Percentiles rank a stretch among this genome's conserved stretches.
These are phyloP conservation scores for Saccharomyces hybrid DNA, from an alignment of 1,139 yeast species.

Conservation along the genomic window DNA sequence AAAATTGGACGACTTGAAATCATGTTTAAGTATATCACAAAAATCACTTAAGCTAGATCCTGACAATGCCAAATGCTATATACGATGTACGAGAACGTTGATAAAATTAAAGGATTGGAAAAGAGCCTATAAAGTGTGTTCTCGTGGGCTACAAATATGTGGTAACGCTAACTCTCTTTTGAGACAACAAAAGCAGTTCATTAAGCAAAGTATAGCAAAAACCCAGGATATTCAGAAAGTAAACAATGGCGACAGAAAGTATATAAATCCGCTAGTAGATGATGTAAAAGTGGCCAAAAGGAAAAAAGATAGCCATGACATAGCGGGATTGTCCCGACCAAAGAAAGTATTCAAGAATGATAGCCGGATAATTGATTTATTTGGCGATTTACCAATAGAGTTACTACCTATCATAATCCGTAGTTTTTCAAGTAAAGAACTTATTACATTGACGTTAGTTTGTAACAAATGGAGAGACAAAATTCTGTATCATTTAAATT, in stretches of 20 bases:
- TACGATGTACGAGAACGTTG: conserved; percentile 31
- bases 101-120: neutral
- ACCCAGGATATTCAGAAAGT: neutral
- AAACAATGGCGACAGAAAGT: conserved; percentile 5
- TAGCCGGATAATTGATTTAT: conserved; percentile 14
- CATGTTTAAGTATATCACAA: conserved; percentile 42
- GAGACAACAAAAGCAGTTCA: neutral
- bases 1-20: conserved; percentile 36
- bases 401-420: conserved; percentile 17
- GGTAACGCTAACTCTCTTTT: neutral
- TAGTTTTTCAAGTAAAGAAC: conserved; percentile 16
- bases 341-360: neutral
- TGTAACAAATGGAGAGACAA: conserved; percentile 19
- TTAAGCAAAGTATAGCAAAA: neutral
- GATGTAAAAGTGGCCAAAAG: conserved; percentile 7
- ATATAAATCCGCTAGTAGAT: conserved; percentile 17
- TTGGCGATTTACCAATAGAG: conserved; percentile 22
- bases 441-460: conserved; percentile 14
- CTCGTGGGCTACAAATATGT: neutral
- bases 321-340: neutral
- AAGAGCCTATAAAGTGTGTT: neutral
- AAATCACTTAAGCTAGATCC: conserved; percentile 43
- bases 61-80: conserved; percentile 50
- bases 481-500: conserved; percentile 5
- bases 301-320: neutral